Percentiles rank a stretch among this genome's conserved stretches.
These are phyloP conservation scores for Xylaria palmicola DNA, from an alignment of 495 filamentous ascomycete genomes.

Conservation along the genomic window DNA sequence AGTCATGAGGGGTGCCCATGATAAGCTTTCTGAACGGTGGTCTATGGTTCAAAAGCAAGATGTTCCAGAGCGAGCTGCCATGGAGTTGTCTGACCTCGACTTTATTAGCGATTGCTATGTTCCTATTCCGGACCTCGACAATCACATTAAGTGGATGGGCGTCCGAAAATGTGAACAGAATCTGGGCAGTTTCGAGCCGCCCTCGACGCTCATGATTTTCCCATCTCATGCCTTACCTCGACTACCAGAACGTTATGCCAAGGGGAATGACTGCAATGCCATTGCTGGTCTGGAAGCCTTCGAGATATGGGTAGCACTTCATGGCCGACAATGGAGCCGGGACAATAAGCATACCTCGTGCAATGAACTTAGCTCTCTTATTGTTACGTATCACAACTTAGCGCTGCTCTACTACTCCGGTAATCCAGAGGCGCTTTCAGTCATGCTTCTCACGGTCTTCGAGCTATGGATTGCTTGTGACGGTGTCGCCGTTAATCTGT, in stretches of 20 bases:
- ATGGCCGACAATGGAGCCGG: slow-evolving; percentile 7
- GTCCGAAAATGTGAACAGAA: not conserved
- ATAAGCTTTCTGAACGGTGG: not conserved
- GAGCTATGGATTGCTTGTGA: slow-evolving; percentile 67
- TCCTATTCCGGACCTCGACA: slow-evolving; percentile 7
- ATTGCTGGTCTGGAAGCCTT: slow-evolving; percentile 2
- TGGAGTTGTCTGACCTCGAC: not conserved
- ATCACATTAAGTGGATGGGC: not conserved
- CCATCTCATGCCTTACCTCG: not conserved
- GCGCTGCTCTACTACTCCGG: slow-evolving; percentile 32
- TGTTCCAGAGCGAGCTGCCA: not conserved
- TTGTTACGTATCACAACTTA: slow-evolving; percentile 21
- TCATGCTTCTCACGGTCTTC: slow-evolving; percentile 59
- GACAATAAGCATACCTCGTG: not conserved
- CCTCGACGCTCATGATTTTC: not conserved
- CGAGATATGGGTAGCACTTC: slow-evolving; percentile 22
- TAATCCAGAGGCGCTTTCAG: slow-evolving; percentile 53
- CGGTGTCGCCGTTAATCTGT: slow-evolving; percentile 40
- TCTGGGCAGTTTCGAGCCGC: not conserved
- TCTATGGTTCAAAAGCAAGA: not conserved
- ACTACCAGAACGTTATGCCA: not conserved
- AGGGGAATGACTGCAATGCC: not conserved
- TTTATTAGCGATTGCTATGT: not conserved
- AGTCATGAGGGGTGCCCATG: not conserved
- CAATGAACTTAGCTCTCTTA: slow-evolving; percentile 16